Conservation (phyloP, 2,329 filamentous ascomycete genomes). For the Epichloe typhina region DNA sequence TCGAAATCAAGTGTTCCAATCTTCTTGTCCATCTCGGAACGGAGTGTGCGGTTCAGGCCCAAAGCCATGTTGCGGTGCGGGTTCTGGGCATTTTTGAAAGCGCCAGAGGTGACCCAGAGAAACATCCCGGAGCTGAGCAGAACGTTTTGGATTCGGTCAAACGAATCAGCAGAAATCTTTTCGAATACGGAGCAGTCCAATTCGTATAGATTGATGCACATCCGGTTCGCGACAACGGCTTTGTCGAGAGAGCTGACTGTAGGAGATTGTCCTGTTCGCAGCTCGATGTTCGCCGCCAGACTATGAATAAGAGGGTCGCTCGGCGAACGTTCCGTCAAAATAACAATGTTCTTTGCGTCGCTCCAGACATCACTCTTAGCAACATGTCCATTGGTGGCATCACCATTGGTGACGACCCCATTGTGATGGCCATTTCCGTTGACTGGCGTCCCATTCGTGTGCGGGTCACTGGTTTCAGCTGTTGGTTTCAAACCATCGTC, state of each 20-base stretch:
- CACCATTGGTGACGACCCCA: background rate
- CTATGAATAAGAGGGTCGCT: background rate
- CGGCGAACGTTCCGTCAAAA: background rate
- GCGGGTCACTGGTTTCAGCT: background rate
- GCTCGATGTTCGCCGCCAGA: background rate
- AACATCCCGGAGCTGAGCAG: slow-evolving; percentile 15
- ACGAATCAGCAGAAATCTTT: slow-evolving; percentile 16
- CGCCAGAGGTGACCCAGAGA: slow-evolving; percentile 28
- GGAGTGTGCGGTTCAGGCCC: slow-evolving; percentile 31
- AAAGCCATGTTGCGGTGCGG: slow-evolving; percentile 31
- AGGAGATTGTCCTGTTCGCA: slow-evolving; percentile 9
- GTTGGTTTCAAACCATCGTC: background rate
- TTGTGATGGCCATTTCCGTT: background rate
- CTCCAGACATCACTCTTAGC: background rate
- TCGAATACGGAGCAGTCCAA: slow-evolving; percentile 30
- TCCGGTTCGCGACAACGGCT: background rate
- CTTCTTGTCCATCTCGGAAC: slow-evolving; percentile 31
- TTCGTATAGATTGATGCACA: slow-evolving; percentile 17
- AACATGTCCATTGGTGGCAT: background rate
- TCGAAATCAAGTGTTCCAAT: slow-evolving; percentile 34
- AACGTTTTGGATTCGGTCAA: background rate
- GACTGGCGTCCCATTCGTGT: background rate
- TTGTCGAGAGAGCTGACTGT: slow-evolving; percentile 6
- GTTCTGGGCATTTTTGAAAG: slow-evolving; percentile 21
- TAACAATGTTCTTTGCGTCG: background rate